Percentiles rank a stretch among this genome's conserved stretches.
Conservation (phyloP, 345 rosid genomes). For the Populus simonii region DNA sequence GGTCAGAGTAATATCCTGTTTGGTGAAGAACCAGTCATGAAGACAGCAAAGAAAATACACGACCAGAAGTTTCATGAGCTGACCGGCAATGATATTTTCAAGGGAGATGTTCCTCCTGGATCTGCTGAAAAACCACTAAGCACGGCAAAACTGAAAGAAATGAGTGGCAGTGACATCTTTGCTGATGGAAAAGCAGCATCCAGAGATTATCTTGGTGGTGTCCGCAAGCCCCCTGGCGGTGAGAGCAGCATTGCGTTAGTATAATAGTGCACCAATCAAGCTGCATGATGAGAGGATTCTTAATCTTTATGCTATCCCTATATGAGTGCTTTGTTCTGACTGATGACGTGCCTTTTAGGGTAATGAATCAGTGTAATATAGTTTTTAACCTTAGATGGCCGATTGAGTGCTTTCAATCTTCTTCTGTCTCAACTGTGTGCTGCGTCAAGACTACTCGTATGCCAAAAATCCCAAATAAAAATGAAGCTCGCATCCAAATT, state of each 20-base stretch:
- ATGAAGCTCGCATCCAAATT: background rate
- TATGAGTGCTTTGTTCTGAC: constrained; percentile 24
- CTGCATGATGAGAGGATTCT: constrained; percentile 5
- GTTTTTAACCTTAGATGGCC: constrained; percentile 20
- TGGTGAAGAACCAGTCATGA: constrained; percentile 41
- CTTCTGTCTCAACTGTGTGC: background rate
- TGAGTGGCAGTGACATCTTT: constrained; percentile 78
- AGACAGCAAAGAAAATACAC: constrained; percentile 84
- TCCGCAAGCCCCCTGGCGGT: constrained; percentile 97
- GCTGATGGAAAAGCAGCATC: constrained; percentile 85
- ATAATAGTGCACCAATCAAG: constrained; percentile 23
- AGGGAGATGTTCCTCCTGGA: constrained; percentile 55
- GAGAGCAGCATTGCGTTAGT: constrained; percentile 93
- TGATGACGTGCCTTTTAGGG: constrained; percentile 7
- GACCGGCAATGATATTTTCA: constrained; percentile 82
- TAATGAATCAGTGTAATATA: constrained; percentile 1
- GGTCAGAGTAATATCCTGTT: constrained; percentile 31
- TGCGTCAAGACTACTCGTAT: background rate
- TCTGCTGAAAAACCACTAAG: constrained; percentile 66
- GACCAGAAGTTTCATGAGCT: constrained; percentile 74
- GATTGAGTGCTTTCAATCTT: constrained; percentile 6
- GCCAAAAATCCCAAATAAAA: background rate
- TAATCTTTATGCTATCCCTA: background rate
- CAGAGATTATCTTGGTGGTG: constrained; percentile 87
- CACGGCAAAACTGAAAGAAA: constrained; percentile 69